A percentile compares a stretch with the other conserved stretches of the same genome.
These are phyloP conservation scores for Knufia petricola DNA, from an alignment of 2,329 filamentous ascomycete genomes.

Conservation along the genomic window DNA sequence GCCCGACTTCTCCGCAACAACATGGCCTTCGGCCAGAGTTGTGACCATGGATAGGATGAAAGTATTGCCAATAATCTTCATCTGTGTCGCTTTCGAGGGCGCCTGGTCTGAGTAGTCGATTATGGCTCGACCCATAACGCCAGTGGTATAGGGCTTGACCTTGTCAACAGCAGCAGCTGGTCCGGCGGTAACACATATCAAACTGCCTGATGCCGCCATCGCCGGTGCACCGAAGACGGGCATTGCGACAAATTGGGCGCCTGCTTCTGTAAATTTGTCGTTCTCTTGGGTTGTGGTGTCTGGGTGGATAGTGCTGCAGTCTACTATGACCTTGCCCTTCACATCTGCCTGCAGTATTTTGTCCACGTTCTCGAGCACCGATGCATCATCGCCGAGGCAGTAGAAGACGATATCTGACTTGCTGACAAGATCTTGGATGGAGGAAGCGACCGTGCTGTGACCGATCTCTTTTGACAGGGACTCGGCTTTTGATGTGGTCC, in stretches of 20 bases:
- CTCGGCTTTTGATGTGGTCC: slow-evolving; percentile 25
- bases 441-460: slow-evolving; percentile 52
- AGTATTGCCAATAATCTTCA: slow-evolving; percentile 80
- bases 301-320: slow-evolving; percentile 81
- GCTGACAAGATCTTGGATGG: slow-evolving; percentile 56
- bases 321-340: slow-evolving; percentile 67
- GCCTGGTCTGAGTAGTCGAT: slow-evolving; percentile 63
- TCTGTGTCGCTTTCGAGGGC: slow-evolving; percentile 56
- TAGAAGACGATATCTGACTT: slow-evolving; percentile 69
- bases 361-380: slow-evolving; percentile 54
- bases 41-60: slow-evolving; percentile 78
- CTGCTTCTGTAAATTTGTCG: slow-evolving; percentile 46
- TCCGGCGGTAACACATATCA: slow-evolving; percentile 66
- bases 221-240: slow-evolving; percentile 41
- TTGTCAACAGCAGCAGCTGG: slow-evolving; percentile 50
- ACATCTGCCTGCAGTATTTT: slow-evolving; percentile 48
- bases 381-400: slow-evolving; percentile 69
- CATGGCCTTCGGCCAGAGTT: slow-evolving; percentile 66
- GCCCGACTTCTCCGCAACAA: slow-evolving; percentile 70
- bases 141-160: slow-evolving; percentile 60
- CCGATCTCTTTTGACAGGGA: slow-evolving; percentile 45
- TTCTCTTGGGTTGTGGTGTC: slow-evolving; percentile 63
- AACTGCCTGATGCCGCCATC: slow-evolving; percentile 53
- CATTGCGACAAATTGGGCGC: slow-evolving; percentile 65
- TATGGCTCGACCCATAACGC: slow-evolving; percentile 58